Evolutionary conservation across 495 filamentous ascomycete species (phyloP), one percentile per base, ranked within the genome.

Genomic region (Oidiodendron maius): DNA sequence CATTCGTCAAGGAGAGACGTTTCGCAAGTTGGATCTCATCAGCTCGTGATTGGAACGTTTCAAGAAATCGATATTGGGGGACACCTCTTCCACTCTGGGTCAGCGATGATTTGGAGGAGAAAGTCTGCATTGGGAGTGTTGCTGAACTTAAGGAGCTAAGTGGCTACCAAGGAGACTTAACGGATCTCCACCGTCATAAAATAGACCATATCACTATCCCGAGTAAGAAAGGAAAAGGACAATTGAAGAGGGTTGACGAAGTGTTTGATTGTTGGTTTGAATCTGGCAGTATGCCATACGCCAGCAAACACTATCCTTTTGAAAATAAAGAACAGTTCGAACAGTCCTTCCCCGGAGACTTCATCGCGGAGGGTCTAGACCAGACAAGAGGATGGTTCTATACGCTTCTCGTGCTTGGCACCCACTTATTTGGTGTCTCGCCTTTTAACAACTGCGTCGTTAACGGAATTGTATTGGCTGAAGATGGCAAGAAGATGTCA

Each of bases 401-500:
- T 62, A 96, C 93, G 1, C 64, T 97, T 43, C 76, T 85, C 17
- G 89, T 97, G 13, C 76, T 98, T 26, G 93, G 91, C 39, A 93
- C 86, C 4, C 89, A 95, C 59, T 78, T 98, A 13, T 96, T 94
- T 57, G 88, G 87, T 16, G 77, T 80, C 15, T 80, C 91, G 0
- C 94, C 93, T 0, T 98, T 96, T 77, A 84, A 91, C 69, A 96
- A 97, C 63, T 95, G 90, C 59, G 87, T 97, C 11, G 94, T 97
- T 37, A 97, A 95, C 59, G 93, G 93, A 10, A 94, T 98, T 46
- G 93, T 98, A 1, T 74, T 98, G 24, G 93, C 84, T 5, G 90
- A 95, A 64, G 90, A 97, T 59, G 93, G 93, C 44, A 96, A 96
- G 73, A 98, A 98, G 72, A 98, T 98, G 93, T 96, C 91, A 1